Conservation (phyloP, 805 yeast species). For the Candida oleophila region DNA sequence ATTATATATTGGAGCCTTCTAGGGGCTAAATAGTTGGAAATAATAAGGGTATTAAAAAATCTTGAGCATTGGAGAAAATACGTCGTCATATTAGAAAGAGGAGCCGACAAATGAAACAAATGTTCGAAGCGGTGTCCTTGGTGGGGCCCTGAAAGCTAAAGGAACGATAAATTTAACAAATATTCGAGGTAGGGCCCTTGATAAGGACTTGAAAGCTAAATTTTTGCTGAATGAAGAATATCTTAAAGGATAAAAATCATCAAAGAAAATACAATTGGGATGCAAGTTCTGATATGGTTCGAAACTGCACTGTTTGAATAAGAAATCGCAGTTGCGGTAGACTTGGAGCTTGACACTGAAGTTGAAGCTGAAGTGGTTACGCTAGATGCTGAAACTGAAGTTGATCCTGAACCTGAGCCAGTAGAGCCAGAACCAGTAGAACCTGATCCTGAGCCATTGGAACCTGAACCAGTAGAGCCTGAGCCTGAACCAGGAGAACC, state of each 20-base stretch:
- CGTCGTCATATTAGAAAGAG: too few relatives aligned
- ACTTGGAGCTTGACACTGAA: background rate
- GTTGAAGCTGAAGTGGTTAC: background rate
- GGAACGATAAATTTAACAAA: too few relatives aligned
- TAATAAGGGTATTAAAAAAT: too few relatives aligned
- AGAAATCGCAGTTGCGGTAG: background rate
- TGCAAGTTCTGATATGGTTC: background rate
- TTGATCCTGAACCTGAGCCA: background rate
- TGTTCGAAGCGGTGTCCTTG: too few relatives aligned
- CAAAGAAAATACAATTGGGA: background rate
- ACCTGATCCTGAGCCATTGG: background rate
- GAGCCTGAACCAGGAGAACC: background rate
- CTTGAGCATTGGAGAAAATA: too few relatives aligned
- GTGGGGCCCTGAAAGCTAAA: too few relatives aligned
- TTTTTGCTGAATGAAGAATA: background rate
- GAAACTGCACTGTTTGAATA: background rate
- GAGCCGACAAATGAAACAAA: too few relatives aligned
- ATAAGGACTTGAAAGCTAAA: too few relatives aligned
- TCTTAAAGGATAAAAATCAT: background rate
- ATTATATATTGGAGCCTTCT: too few relatives aligned
- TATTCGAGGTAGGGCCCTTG: too few relatives aligned
- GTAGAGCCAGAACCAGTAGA: background rate
- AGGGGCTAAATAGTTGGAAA: too few relatives aligned
- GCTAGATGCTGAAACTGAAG: background rate
- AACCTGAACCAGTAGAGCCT: background rate